Evolutionary conservation across 495 filamentous ascomycete species (phyloP).

Genomic region (Letharia lupina): DNA sequence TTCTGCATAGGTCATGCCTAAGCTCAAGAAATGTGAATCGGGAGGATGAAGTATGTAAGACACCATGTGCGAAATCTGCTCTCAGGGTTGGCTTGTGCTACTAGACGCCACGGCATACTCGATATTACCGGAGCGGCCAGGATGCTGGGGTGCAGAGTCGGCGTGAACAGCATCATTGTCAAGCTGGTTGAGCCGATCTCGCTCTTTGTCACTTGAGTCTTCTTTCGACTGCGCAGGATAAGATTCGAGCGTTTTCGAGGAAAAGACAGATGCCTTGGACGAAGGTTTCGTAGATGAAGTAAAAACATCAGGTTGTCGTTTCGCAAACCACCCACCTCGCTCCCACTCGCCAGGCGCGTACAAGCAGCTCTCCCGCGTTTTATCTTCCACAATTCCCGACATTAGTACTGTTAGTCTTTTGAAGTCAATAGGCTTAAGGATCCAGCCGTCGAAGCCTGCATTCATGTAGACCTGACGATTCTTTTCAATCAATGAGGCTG

Average conservation of each 20-base stretch:
- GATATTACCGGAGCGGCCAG: slow-evolving; percentile 20
- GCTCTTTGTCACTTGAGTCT: slow-evolving; percentile 20
- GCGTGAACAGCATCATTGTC: slow-evolving; percentile 25
- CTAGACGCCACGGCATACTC: slow-evolving; percentile 13
- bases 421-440: slow-evolving; percentile 70
- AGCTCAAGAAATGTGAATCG: background rate
- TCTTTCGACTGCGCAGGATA: slow-evolving; percentile 19
- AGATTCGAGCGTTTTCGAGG: slow-evolving; percentile 9
- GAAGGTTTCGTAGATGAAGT: slow-evolving; percentile 21
- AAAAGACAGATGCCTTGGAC: slow-evolving; percentile 14
- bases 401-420: slow-evolving; percentile 55
- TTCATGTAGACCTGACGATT: slow-evolving; percentile 62
- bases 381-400: slow-evolving; percentile 45
- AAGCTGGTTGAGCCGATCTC: slow-evolving; percentile 23
- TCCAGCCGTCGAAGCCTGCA: slow-evolving; percentile 89
- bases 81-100: background rate
- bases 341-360: slow-evolving; percentile 65
- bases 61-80: background rate
- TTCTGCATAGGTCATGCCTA: background rate
- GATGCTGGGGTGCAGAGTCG: slow-evolving; percentile 13
- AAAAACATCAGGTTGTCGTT: slow-evolving; percentile 22
- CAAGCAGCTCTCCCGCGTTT: slow-evolving; percentile 37
- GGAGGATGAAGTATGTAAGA: background rate
- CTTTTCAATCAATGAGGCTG: slow-evolving; percentile 71
- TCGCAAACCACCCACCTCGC: slow-evolving; percentile 60